Conservation (phyloP, 192 early-diverging fungal genomes). For the Linnemannia zychae region DNA sequence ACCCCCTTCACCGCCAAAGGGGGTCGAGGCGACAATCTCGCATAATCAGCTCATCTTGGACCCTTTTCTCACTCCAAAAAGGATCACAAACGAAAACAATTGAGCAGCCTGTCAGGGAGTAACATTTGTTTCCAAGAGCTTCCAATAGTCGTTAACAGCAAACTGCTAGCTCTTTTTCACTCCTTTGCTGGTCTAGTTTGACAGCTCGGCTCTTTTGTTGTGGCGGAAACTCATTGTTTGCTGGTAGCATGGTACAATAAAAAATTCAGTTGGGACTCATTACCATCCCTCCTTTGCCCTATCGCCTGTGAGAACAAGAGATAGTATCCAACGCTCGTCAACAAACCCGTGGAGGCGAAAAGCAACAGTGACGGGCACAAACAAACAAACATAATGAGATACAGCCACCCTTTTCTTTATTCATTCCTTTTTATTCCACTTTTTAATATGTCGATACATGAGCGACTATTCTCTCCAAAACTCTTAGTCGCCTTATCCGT, state of each 20-base stretch:
- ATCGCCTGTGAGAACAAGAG: background rate
- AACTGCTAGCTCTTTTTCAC: no score
- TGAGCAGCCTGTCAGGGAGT: background rate
- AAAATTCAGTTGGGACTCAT: background rate
- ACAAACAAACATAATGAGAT: background rate
- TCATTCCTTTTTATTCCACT: no score
- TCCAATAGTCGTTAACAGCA: no score
- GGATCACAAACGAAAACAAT: background rate
- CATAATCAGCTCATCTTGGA: constrained; percentile 28
- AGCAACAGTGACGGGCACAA: background rate
- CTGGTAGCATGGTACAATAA: no score
- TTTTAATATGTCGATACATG: background rate
- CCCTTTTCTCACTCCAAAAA: constrained; percentile 1
- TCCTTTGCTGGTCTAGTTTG: no score
- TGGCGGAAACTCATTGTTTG: no score
- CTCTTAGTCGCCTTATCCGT: constrained; percentile 23
- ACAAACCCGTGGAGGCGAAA: background rate
- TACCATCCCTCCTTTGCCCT: background rate
- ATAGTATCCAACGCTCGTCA: background rate
- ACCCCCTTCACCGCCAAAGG: background rate
- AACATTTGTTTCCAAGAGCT: background rate
- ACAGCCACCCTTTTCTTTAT: background rate
- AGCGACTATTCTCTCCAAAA: background rate
- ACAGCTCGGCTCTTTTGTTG: no score
- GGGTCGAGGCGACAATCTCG: constrained; percentile 37